These are phyloP conservation scores for Hygrocybe coccinea DNA, from an alignment of 768 basidiomycete genomes.

Conservation along the genomic window DNA sequence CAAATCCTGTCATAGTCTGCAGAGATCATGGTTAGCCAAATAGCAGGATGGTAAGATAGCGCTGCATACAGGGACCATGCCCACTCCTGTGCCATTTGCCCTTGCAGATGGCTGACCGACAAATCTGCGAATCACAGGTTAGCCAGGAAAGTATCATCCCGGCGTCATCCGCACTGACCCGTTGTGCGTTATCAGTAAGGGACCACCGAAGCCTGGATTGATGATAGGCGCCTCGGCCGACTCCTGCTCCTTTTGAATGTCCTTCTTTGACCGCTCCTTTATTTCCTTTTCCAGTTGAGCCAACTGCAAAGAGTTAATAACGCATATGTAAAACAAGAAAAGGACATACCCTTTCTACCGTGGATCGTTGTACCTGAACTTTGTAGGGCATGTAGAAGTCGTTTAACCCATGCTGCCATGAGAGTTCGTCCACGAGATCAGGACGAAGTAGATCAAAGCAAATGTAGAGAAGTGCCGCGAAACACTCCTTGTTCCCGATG, in stretches of 20 bases:
- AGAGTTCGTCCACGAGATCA: slow-evolving; percentile 89
- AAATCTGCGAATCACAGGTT: slow-evolving; percentile 40
- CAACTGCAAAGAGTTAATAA: slow-evolving; percentile 41
- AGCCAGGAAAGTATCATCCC: not conserved
- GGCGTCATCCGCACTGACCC: slow-evolving; percentile 20
- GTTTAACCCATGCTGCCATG: slow-evolving; percentile 93
- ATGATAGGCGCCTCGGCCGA: slow-evolving; percentile 86
- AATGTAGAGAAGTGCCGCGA: slow-evolving; percentile 81
- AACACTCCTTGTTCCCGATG: slow-evolving; percentile 98
- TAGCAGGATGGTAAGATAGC: not conserved
- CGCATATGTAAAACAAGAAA: not conserved
- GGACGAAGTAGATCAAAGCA: slow-evolving; percentile 95
- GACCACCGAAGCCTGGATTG: slow-evolving; percentile 64
- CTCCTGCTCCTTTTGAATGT: slow-evolving; percentile 81
- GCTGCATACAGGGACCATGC: slow-evolving; percentile 58
- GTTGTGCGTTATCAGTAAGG: slow-evolving; percentile 73
- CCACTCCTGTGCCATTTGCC: slow-evolving; percentile 38
- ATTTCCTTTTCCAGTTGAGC: slow-evolving; percentile 83
- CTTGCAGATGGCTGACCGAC: slow-evolving; percentile 61
- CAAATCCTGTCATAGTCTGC: slow-evolving; percentile 65
- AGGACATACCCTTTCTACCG: slow-evolving; percentile 62
- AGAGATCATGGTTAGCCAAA: slow-evolving; percentile 6
- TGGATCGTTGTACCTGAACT: slow-evolving; percentile 78
- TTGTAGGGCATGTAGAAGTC: slow-evolving; percentile 98
- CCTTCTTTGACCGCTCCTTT: slow-evolving; percentile 80